Percentiles rank a stretch among this genome's conserved stretches.
phyloP scores from a whole-genome alignment of 805 yeast species.

The Suhomyces sp. region DNA sequence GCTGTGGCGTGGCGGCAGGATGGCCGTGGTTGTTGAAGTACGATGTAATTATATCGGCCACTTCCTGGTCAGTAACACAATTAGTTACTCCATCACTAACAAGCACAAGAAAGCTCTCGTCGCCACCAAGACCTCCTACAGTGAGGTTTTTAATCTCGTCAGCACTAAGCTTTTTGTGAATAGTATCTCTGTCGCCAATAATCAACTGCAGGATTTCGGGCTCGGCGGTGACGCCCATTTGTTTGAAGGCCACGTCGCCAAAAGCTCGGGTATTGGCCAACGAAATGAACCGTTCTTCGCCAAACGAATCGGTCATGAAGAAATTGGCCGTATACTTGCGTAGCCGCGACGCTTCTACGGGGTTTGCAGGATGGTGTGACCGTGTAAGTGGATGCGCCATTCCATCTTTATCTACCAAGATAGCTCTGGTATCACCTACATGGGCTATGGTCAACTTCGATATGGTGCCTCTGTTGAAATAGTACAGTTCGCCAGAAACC shows the following conservation, averaged over 20 bases:
- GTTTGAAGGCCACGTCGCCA: slow-evolving; percentile 82
- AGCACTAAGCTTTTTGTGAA: slow-evolving; percentile 36
- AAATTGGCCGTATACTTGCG: slow-evolving; percentile 58
- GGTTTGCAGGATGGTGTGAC: slow-evolving; percentile 84
- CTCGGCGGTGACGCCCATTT: slow-evolving; percentile 85
- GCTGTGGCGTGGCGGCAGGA: slow-evolving; percentile 74
- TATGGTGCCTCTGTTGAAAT: slow-evolving; percentile 64
- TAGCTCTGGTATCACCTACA: slow-evolving; percentile 87
- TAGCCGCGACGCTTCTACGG: slow-evolving; percentile 70
- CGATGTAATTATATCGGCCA: slow-evolving; percentile 80
- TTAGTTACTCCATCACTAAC: slow-evolving; percentile 88
- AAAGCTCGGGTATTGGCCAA: slow-evolving; percentile 92
- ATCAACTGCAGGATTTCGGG: slow-evolving; percentile 76
- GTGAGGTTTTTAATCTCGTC: slow-evolving; percentile 36
- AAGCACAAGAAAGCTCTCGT: slow-evolving; percentile 80
- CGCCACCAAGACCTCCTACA: slow-evolving; percentile 63
- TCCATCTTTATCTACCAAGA: slow-evolving; percentile 80
- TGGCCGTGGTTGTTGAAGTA: slow-evolving; percentile 63
- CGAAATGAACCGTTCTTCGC: slow-evolving; percentile 78
- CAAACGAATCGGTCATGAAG: slow-evolving; percentile 85
- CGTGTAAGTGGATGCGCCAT: slow-evolving; percentile 73
- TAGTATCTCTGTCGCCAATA: slow-evolving; percentile 52
- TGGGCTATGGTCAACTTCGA: slow-evolving; percentile 78
- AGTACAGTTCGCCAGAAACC: slow-evolving; percentile 35
- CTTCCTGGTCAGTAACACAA: slow-evolving; percentile 81